A percentile compares a stretch with the other conserved stretches of the same genome.
These are phyloP conservation scores for Pichia sp. DNA, from an alignment of 1,139 yeast genomes.

Conservation along the genomic window DNA sequence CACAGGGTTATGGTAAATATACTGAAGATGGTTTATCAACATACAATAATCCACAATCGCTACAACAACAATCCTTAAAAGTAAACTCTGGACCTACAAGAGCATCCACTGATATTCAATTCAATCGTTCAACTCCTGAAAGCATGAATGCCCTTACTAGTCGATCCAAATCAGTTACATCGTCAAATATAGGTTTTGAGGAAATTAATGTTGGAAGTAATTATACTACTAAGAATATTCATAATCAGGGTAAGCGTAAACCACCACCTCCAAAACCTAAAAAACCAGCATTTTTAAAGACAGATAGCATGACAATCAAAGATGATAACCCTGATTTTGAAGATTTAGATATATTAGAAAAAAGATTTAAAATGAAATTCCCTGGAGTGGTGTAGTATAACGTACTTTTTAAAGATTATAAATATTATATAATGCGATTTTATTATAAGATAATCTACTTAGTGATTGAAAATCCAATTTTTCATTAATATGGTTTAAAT, in stretches of 20 bases:
- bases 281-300: conserved; percentile 18
- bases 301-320: background rate
- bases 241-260: conserved; percentile 7
- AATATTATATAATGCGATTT: too few relatives aligned
- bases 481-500: conserved; percentile 16
- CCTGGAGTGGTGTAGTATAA: conserved; percentile 9
- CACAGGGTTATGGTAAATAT: conserved; percentile 70
- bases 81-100: conserved; percentile 10
- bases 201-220: background rate
- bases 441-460: too few relatives aligned
- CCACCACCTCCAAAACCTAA: conserved; percentile 22
- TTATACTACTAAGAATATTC: too few relatives aligned
- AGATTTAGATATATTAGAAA: conserved; percentile 19
- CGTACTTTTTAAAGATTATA: too few relatives aligned
- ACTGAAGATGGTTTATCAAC: conserved; percentile 35
- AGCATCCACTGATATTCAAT: background rate
- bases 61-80: conserved; percentile 1
- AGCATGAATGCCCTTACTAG: background rate
- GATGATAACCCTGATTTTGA: background rate
- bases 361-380: conserved; percentile 15
- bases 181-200: background rate
- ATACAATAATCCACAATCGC: background rate
- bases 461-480: background rate
- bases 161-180: background rate
- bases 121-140: conserved; percentile 1